Evolutionary conservation across 176 grass and related monocot species (phyloP), one percentile per base, ranked within the genome.

Genomic region (Saccharum officinarum): DNA sequence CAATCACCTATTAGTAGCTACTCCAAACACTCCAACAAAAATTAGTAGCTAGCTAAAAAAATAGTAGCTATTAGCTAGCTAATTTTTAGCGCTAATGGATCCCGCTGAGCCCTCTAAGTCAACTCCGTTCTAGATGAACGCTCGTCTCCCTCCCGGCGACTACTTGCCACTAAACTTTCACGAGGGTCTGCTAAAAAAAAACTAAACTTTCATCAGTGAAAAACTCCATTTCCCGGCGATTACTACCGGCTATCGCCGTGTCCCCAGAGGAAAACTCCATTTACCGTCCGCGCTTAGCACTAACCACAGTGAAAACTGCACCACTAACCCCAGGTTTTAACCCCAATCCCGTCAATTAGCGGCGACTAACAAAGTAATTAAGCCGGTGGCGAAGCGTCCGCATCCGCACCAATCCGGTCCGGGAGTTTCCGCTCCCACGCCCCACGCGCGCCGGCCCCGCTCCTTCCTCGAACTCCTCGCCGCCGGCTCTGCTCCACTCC

Each of bases 391-490:
- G 40, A 36, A 36, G 25, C 60, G 57, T 60, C 60, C 23, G 10
- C 25, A 31, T 3, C 70, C 46, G 28, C 25, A 31, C 4, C 57
- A 23, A 61, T 61, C 59, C n/a, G n/a, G n/a, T n/a, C n/a, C n/a
- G n/a, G n/a, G n/a, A n/a, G n/a, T n/a, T n/a, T n/a, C n/a, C n/a
- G n/a, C n/a, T n/a, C 37, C 31, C 74, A 38, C 67, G 75, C 25
- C 64, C 54, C 62, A 28, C 59, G 69, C 34, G 23, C 63, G 37
- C 74, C 40, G 10, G 68, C 65, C 72, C 22, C 54, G 30, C 50
- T n/a, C 60, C 61, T 79, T 73, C 37, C 84, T 84, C 80, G 30
- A 75, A 54, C 80, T 73, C 76, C 69, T 84, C 49, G 40, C 62
- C 69, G 76, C 40, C 85, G 85, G 85, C 85, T 54, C 50, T 5